phyloP scores from a whole-genome alignment of 805 yeast species.

The Pichia heedii region DNA sequence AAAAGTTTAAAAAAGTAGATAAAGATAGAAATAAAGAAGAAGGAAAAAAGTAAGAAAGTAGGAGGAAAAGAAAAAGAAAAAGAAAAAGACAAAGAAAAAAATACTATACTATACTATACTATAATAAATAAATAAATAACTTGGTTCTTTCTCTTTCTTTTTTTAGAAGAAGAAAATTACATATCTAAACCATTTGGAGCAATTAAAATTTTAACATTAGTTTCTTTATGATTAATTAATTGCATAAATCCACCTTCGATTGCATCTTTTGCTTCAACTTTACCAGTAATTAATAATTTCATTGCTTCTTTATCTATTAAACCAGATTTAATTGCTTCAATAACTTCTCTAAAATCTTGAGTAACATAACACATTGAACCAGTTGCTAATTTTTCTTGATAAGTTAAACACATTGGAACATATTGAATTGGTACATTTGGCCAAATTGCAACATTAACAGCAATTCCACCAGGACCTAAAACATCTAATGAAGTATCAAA shows the following conservation, averaged over 20 bases:
- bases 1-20: too few species aligned
- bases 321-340: conserved; percentile 40
- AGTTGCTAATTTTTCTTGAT: conserved; percentile 44
- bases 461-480: conserved; percentile 43
- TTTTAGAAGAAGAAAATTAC: too few species aligned
- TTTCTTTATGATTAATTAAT: conserved; percentile 42
- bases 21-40: too few species aligned
- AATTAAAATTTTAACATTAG: conserved; percentile 45
- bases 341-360: conserved; percentile 48
- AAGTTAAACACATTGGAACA: conserved; percentile 47
- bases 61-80: too few species aligned
- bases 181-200: conserved; percentile 32
- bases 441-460: conserved; percentile 63
- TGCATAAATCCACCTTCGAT: conserved; percentile 46
- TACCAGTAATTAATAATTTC: conserved; percentile 44
- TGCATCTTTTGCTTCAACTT: conserved; percentile 39
- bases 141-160: too few species aligned
- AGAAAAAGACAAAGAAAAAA: too few species aligned
- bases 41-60: too few species aligned
- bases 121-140: too few species aligned
- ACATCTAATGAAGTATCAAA: conserved; percentile 42
- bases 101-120: too few species aligned
- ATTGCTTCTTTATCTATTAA: conserved; percentile 36
- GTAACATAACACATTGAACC: conserved; percentile 58
- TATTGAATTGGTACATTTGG: conserved; percentile 40